Evolutionary conservation across 805 yeast species (phyloP).

Genomic region (Nakazawaea pomicola): DNA sequence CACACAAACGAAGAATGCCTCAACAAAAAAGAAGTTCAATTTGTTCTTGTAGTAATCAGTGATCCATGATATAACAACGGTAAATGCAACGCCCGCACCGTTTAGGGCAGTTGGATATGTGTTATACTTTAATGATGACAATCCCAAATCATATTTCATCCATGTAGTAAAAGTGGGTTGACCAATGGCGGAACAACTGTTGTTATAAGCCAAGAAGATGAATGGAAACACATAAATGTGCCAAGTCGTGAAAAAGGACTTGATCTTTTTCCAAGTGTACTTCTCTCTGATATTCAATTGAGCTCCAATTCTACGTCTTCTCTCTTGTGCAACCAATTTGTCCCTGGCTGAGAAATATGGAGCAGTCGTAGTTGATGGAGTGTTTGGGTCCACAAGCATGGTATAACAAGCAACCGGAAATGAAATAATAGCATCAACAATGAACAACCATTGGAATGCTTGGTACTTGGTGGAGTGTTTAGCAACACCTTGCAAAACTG

Average conservation of each 20-base stretch:
- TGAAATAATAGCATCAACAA: slow-evolving; percentile 36
- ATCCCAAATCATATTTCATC: slow-evolving; percentile 33
- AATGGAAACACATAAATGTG: slow-evolving; percentile 41
- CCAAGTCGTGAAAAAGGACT: slow-evolving; percentile 42
- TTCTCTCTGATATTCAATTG: slow-evolving; percentile 36
- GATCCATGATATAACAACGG: slow-evolving; percentile 30
- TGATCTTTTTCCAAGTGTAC: slow-evolving; percentile 36
- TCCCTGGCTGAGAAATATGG: slow-evolving; percentile 39
- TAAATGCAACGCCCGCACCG: slow-evolving; percentile 33
- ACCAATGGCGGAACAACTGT: slow-evolving; percentile 26
- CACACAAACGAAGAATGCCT: slow-evolving; percentile 31
- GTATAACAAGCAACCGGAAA: slow-evolving; percentile 36
- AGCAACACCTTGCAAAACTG: slow-evolving; percentile 22
- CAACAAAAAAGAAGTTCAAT: slow-evolving; percentile 32
- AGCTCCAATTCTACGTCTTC: slow-evolving; percentile 37
- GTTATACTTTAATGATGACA: slow-evolving; percentile 31
- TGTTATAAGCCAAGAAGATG: slow-evolving; percentile 33
- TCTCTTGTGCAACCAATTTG: slow-evolving; percentile 40
- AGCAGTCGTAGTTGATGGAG: slow-evolving; percentile 39
- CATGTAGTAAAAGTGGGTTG: slow-evolving; percentile 42
- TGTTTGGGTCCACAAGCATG: slow-evolving; percentile 37
- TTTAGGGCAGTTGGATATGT: slow-evolving; percentile 34
- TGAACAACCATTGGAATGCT: slow-evolving; percentile 43
- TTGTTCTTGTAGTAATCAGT: slow-evolving; percentile 33
- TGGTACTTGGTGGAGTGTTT: slow-evolving; percentile 18